Conservation (phyloP, 2,329 filamentous ascomycete genomes). For the Talaromyces sp. region DNA sequence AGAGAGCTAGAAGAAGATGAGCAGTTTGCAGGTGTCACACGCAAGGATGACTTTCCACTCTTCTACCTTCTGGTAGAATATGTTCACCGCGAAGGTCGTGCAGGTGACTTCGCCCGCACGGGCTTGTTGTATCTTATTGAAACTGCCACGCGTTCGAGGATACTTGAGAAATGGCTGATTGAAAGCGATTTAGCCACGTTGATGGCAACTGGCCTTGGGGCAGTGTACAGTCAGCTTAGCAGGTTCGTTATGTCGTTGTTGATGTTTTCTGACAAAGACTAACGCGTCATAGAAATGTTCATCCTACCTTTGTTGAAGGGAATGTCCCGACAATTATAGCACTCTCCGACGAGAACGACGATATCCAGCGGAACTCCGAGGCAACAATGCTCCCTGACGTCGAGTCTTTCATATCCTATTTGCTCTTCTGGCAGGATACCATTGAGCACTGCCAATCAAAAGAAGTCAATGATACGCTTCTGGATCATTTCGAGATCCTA, state of each 20-base stretch:
- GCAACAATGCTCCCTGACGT: slow-evolving; percentile 81
- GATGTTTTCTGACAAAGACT: neutral
- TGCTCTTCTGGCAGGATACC: slow-evolving; percentile 97
- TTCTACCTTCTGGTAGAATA: slow-evolving; percentile 96
- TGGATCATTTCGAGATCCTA: slow-evolving; percentile 95
- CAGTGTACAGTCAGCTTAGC: slow-evolving; percentile 64
- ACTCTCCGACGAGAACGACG: slow-evolving; percentile 79
- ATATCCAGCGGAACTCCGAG: slow-evolving; percentile 66
- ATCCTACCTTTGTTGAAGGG: slow-evolving; percentile 70
- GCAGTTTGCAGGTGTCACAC: slow-evolving; percentile 75
- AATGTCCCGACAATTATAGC: slow-evolving; percentile 73
- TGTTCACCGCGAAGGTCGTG: slow-evolving; percentile 89
- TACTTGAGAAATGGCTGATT: slow-evolving; percentile 91
- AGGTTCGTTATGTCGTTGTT: slow-evolving; percentile 37
- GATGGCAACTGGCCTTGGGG: slow-evolving; percentile 93
- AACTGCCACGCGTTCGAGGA: slow-evolving; percentile 74
- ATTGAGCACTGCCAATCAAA: slow-evolving; percentile 88
- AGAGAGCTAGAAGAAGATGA: slow-evolving; percentile 50
- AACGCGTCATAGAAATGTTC: slow-evolving; percentile 59
- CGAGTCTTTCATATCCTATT: slow-evolving; percentile 87
- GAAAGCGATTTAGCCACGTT: slow-evolving; percentile 93
- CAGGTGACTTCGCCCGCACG: slow-evolving; percentile 92
- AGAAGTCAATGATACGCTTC: slow-evolving; percentile 84
- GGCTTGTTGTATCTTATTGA: slow-evolving; percentile 94
- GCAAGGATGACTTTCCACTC: slow-evolving; percentile 87